Percentiles rank a stretch among this genome's conserved stretches.
phyloP scores from a whole-genome alignment of 441 rosid genomes.

The Flueggea neowawraea region DNA sequence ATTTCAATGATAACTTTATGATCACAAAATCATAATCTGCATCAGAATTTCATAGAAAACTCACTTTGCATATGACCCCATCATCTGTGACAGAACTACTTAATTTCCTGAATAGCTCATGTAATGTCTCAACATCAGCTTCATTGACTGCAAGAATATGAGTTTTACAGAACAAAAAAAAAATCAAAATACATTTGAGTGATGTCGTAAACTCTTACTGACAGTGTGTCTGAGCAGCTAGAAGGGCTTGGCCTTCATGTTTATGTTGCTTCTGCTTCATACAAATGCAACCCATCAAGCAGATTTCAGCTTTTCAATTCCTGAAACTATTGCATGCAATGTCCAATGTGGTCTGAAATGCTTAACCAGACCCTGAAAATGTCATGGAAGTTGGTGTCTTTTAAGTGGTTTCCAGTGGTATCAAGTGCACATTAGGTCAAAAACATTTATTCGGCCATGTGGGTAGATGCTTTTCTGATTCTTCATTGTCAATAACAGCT shows the following conservation, averaged over 20 bases:
- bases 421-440: no score
- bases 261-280: slow-evolving; percentile 33
- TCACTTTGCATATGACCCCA: slow-evolving; percentile 58
- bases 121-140: slow-evolving; percentile 47
- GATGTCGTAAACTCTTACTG: slow-evolving; percentile 11
- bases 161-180: no score
- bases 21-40: background rate
- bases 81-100: slow-evolving; percentile 52
- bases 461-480: no score
- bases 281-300: slow-evolving; percentile 36
- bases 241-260: slow-evolving; percentile 35
- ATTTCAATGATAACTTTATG: background rate
- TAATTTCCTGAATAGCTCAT: slow-evolving; percentile 51
- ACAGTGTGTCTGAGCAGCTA: slow-evolving; percentile 63
- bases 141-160: slow-evolving; percentile 43
- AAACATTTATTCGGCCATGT: no score
- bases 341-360: background rate
- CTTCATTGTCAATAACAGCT: no score
- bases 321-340: no score
- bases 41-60: slow-evolving; percentile 1
- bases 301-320: background rate
- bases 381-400: no score
- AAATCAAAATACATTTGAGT: background rate
- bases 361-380: no score
- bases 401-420: no score